phyloP scores from a whole-genome alignment of 1,139 yeast species.

The Candida labiduridarum region DNA sequence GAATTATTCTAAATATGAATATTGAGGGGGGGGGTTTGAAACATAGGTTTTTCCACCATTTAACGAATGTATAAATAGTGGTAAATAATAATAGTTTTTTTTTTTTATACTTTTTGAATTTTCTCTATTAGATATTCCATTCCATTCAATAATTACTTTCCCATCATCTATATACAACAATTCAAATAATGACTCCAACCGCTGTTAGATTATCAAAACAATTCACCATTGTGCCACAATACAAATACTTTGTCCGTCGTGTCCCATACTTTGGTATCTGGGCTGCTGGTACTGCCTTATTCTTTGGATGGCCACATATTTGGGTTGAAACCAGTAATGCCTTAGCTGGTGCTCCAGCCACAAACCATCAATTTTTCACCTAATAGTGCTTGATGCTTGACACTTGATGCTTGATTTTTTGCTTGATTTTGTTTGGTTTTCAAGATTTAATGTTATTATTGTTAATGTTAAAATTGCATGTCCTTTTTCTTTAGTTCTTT shows the following conservation, averaged over 20 bases:
- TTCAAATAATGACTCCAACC: conserved; percentile 14
- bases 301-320: conserved; percentile 45
- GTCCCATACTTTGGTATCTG: conserved; percentile 35
- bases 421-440: no score
- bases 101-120: neutral
- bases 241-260: conserved; percentile 31
- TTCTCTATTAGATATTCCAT: neutral
- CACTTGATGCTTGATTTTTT: neutral
- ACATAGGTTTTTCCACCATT: conserved; percentile 5
- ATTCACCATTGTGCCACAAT: conserved; percentile 21
- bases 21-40: conserved; percentile 2
- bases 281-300: conserved; percentile 32
- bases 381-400: neutral
- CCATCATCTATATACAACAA: neutral
- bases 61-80: neutral
- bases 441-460: no score
- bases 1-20: neutral
- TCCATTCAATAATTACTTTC: neutral
- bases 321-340: conserved; percentile 27
- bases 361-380: conserved; percentile 16
- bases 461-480: neutral
- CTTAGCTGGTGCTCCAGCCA: conserved; percentile 28
- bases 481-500: neutral
- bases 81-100: neutral
- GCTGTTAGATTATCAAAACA: conserved; percentile 12